Evolutionary conservation across 805 yeast species (phyloP).

Genomic region (Starmera pachycereana): DNA sequence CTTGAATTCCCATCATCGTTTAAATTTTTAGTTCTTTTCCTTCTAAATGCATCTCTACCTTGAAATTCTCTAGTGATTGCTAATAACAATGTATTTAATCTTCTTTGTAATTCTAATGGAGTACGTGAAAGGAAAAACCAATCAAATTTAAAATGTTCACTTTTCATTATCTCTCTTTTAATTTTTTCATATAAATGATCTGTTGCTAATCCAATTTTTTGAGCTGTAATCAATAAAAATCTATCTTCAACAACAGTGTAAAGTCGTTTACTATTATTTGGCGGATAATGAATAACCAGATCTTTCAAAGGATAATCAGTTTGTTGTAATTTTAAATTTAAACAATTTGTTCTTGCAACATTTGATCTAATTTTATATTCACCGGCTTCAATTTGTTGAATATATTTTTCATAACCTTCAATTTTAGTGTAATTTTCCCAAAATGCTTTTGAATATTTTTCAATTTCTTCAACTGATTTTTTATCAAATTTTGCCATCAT

Average conservation of each 20-base stretch:
- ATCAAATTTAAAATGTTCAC: slow-evolving; percentile 58
- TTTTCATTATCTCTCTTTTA: slow-evolving; percentile 49
- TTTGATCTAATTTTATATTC: slow-evolving; percentile 55
- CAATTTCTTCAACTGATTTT: slow-evolving; percentile 50
- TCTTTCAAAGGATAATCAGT: slow-evolving; percentile 53
- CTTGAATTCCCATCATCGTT: slow-evolving; percentile 15
- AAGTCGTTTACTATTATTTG: slow-evolving; percentile 70
- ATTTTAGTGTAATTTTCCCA: slow-evolving; percentile 53
- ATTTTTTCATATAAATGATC: slow-evolving; percentile 53
- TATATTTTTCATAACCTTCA: slow-evolving; percentile 62
- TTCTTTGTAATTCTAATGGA: slow-evolving; percentile 59
- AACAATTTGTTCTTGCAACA: slow-evolving; percentile 42
- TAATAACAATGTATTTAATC: slow-evolving; percentile 55
- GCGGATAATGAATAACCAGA: slow-evolving; percentile 61
- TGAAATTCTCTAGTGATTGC: slow-evolving; percentile 65
- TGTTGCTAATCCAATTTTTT: slow-evolving; percentile 53
- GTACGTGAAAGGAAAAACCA: slow-evolving; percentile 68
- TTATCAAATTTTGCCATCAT: slow-evolving; percentile 48
- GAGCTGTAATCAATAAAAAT: slow-evolving; percentile 48
- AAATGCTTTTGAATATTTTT: slow-evolving; percentile 45
- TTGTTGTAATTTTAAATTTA: slow-evolving; percentile 42
- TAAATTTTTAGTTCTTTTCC: slow-evolving; percentile 25
- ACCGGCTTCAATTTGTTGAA: slow-evolving; percentile 63
- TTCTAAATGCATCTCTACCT: slow-evolving; percentile 45
- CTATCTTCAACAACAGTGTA: slow-evolving; percentile 65